Evolutionary conservation across 2,329 filamentous ascomycete species (phyloP), one percentile per base, ranked within the genome.

Genomic region (Exserohilum rostratum): DNA sequence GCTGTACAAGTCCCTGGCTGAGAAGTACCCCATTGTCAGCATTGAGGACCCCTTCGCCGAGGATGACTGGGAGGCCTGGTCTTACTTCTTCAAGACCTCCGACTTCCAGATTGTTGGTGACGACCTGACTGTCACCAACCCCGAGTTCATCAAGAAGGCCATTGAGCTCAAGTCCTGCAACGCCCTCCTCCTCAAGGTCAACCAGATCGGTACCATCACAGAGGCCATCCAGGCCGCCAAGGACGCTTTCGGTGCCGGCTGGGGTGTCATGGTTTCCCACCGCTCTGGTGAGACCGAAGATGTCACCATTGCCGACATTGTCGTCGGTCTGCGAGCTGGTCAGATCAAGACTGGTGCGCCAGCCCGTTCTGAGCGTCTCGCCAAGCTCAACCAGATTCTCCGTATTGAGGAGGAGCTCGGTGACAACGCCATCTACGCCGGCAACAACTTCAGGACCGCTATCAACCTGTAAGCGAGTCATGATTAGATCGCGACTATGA

Each of bases 11-110:
- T 83, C 87, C 42, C 88, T 99, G 60, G 85, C 86, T 77, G 85
- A 88, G 85, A 97, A 96, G 84, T 99, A 99, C 85, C 93, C 95
- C 74, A 99, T 99, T 75, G 91, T 98, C 82, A 91, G 87, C 80
- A 98, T 99, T 72, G 95, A 99, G 84, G 95, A 99, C 79, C 95
- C 95, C 77, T 99, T 99, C 82, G 93, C 91, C 65, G 95, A 99
- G 87, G 95, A 98, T 75, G 95, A 99, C 85, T 99, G 95, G 95
- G 93, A 98, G 87, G 95, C 95, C 61, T 99, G 95, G 95, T 96
- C 91, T 87, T 96, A 98, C 89, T 99, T 98, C 89, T 96, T 90
- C 90, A 97, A 97, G 90, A 95, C 91, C 72, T 92, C 91, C 76
- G 88, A 97, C 81, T 93, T 96, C 85, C 95, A 99, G 86, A 92